Percentiles rank a stretch among this genome's conserved stretches.
phyloP scores from a whole-genome alignment of 345 rosid species.

The Limnanthes douglasii region DNA sequence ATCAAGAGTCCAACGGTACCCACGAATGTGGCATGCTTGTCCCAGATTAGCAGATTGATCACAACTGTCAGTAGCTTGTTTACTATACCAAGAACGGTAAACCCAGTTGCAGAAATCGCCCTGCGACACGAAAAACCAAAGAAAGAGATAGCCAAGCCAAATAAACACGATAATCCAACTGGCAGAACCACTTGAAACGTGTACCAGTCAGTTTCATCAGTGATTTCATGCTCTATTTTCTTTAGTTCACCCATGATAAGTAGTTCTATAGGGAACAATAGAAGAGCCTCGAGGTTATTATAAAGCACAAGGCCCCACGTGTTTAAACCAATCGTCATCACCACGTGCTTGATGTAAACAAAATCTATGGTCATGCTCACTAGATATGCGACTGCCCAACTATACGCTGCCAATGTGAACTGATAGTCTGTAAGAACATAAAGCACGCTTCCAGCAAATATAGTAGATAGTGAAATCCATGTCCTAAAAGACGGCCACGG shows the following conservation, averaged over 20 bases:
- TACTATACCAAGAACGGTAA: slow-evolving; percentile 95
- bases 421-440: slow-evolving; percentile 84
- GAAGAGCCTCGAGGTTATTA: slow-evolving; percentile 89
- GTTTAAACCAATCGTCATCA: slow-evolving; percentile 86
- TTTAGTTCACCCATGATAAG: slow-evolving; percentile 92
- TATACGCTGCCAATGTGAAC: slow-evolving; percentile 69
- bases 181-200: slow-evolving; percentile 64
- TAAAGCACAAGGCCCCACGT: slow-evolving; percentile 97
- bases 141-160: slow-evolving; percentile 89
- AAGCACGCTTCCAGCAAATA: slow-evolving; percentile 77
- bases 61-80: slow-evolving; percentile 85
- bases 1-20: slow-evolving; percentile 84
- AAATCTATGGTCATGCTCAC: slow-evolving; percentile 94
- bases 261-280: slow-evolving; percentile 80
- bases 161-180: slow-evolving; percentile 70
- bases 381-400: slow-evolving; percentile 85
- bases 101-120: slow-evolving; percentile 94
- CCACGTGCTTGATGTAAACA: slow-evolving; percentile 96
- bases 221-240: slow-evolving; percentile 69
- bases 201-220: slow-evolving; percentile 62
- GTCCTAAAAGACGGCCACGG: slow-evolving; percentile 88
- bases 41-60: slow-evolving; percentile 82
- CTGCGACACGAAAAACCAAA: slow-evolving; percentile 93
- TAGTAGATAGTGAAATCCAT: slow-evolving; percentile 66
- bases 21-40: slow-evolving; percentile 68